Base-by-base conservation (phyloP, 140 eudicot species). In the Anethum foeniculum region DNA sequence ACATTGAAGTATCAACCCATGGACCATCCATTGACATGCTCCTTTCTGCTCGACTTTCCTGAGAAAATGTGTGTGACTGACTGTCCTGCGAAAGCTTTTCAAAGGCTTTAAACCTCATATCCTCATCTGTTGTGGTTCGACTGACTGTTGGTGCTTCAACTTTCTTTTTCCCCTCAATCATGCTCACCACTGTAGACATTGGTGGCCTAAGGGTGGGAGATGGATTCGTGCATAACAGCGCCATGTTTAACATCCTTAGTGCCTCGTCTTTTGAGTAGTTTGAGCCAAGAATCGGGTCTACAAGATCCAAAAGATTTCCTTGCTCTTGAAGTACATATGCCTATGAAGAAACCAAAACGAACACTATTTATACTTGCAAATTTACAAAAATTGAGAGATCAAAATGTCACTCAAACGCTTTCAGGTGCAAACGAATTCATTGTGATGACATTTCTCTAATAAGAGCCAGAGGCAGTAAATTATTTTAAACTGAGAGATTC, bases 121-220 rank as follows among this genome's bases (percentile, higher is more conserved):
- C 84, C 13, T 84, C 86, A 60, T 25, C 69, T 60, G 69, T 60
- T 25, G 69, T 60, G 54, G 47, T 65, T 6, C 78, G 81, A 28
- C 65, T 80, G 23, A 80, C 27, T 6, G 48, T 3, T 28, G 81
- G 83, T 32, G 81, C 78, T 62, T 75, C 79, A 27, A 81, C 73
- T 3, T 79, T 74, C 27, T 68, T 46, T 44, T 78, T 78, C 16
- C 88, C 88, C 44, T 82, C 82, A 19, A 86, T 76, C 88, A 86
- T 82, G 30, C 78, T 82, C 81, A 76, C 84, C 41, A 80, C 86
- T 2, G 80, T 30, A 32, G 88, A 86, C 88, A 86, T 86, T 21
- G 82, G 19, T 27, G 88, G 88, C 67, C 88, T 73, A 0, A 78
- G 81, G 32, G 86, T 69, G 9, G 88, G 84, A 52, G 84, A 82